Base-by-base conservation (phyloP, 1,284 basidiomycete genomes). In the Bothia castanella region DNA sequence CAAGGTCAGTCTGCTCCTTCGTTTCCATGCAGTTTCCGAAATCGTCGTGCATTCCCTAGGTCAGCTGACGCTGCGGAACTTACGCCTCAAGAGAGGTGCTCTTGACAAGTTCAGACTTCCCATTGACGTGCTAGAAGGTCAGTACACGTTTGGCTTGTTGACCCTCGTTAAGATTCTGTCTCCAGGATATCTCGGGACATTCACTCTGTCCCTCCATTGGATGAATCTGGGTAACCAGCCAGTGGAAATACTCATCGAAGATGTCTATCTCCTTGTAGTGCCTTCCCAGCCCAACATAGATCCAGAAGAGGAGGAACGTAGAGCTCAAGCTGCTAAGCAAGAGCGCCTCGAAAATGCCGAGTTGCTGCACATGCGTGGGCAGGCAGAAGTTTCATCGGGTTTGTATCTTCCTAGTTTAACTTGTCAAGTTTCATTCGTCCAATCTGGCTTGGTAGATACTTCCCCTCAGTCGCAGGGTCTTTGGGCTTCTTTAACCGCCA, bases 71-170 rank as follows among this genome's bases (percentile, higher is more conserved):
- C 76, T 97, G 42, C 79, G 82, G 35, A 87, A 88, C 60, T 72
- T 99, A 42, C 85, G 86, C 43, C 77, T 99, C 60, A 99, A 97
- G 76, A 95, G 88, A 70, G 90, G 90, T 38, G 93, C 92, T 1
- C 76, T 99, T 51, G 97, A 99, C 72, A 95, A 97, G 69, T 97
- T 99, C 67, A 82, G 92, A 50, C 76, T 99, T 17, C 97, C 97
- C 0, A 87, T 99, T 5, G 95, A 99, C 73, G 94, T 99, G 27
- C 76, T 93, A 19, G 93, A 99, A 76, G 97, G 91, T 87, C 67
- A 11, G 42, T 20, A 27, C 9, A 34, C 21, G 34, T 2, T 3
- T 14, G 34, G 0, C 17, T 45, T 12, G 37, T 2, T 31, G 20
- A 12, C 6, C 5, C 21, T 23, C 11, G 14, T 35, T 38, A 12